A percentile compares a stretch with the other conserved stretches of the same genome.
Evolutionary conservation across 495 filamentous ascomycete species (phyloP).

Genomic region (Podospora pseudocomata): DNA sequence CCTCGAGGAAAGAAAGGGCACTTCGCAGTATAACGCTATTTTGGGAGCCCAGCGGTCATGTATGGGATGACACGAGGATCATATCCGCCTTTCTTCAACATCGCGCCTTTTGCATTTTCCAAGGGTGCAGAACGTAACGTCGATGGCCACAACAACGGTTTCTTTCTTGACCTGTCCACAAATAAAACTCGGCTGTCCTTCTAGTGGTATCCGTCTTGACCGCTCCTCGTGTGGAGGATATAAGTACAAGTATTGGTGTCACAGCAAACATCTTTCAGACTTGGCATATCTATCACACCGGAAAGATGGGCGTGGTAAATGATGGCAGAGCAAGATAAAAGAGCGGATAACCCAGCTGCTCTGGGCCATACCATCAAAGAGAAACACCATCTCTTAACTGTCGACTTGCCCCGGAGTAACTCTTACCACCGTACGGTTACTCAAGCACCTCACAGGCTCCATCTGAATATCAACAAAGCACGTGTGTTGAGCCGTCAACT

Average conservation of each 20-base stretch:
- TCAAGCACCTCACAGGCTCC: neutral
- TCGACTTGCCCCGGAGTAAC: neutral
- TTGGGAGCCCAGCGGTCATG: neutral
- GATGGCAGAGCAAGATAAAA: neutral
- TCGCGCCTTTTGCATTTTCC: neutral
- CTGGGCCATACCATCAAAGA: neutral
- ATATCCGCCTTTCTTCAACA: neutral
- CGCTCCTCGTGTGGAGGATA: neutral
- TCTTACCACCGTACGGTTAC: neutral
- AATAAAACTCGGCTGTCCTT: neutral
- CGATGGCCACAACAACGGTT: neutral
- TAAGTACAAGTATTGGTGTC: neutral
- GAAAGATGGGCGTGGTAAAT: neutral
- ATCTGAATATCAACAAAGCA: neutral
- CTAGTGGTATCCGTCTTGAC: neutral
- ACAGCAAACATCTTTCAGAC: neutral
- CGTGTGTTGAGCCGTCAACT: neutral
- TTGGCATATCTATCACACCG: neutral
- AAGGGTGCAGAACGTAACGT: neutral
- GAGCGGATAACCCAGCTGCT: neutral
- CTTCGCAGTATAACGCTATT: neutral
- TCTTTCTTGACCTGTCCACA: neutral
- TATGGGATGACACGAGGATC: neutral
- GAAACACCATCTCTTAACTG: neutral
- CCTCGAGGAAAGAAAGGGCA: neutral